Evolutionary conservation across 306 rosid species (phyloP).

Genomic region (Gastrolobium bilobum): DNA sequence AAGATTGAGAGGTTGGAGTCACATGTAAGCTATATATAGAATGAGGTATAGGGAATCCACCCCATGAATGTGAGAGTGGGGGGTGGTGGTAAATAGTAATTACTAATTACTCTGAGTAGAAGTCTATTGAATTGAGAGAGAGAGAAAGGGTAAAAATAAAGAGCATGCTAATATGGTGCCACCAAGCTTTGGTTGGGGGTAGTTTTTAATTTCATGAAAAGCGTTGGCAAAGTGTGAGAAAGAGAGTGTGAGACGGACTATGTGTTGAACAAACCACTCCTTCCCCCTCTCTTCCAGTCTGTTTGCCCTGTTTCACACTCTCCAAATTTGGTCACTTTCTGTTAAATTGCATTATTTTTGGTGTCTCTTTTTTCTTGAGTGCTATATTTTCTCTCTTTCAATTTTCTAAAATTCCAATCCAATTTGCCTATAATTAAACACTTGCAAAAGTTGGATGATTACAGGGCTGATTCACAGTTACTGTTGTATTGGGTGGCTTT

Average conservation of each 20-base stretch:
- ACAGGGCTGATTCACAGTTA: slow-evolving; percentile 65
- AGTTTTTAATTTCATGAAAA: slow-evolving; percentile 57
- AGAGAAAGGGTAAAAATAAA: not conserved
- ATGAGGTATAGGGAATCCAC: slow-evolving; percentile 8
- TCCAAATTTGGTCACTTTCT: slow-evolving; percentile 74
- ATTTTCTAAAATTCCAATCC: slow-evolving; percentile 42
- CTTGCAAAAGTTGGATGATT: slow-evolving; percentile 48
- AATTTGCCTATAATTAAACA: slow-evolving; percentile 48
- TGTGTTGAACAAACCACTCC: slow-evolving; percentile 52
- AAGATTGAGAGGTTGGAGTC: slow-evolving; percentile 45
- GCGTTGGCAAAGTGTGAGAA: slow-evolving; percentile 97
- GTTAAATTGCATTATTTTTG: slow-evolving; percentile 60
- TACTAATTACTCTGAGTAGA: slow-evolving; percentile 20
- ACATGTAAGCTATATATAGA: slow-evolving; percentile 30
- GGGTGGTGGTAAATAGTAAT: slow-evolving; percentile 37
- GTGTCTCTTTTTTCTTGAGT: slow-evolving; percentile 45
- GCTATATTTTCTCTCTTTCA: slow-evolving; percentile 55
- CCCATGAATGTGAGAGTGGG: slow-evolving; percentile 31
- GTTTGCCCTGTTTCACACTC: slow-evolving; percentile 41
- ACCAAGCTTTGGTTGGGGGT: slow-evolving; percentile 54
- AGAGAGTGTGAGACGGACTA: slow-evolving; percentile 89
- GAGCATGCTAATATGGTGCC: slow-evolving; percentile 51
- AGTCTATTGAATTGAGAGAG: not conserved
- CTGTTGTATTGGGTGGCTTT: slow-evolving; percentile 73
- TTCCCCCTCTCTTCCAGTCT: slow-evolving; percentile 54